Evolutionary conservation across 2,329 filamentous ascomycete species (phyloP), one percentile per base, ranked within the genome.

Genomic region (Onygena corvina): DNA sequence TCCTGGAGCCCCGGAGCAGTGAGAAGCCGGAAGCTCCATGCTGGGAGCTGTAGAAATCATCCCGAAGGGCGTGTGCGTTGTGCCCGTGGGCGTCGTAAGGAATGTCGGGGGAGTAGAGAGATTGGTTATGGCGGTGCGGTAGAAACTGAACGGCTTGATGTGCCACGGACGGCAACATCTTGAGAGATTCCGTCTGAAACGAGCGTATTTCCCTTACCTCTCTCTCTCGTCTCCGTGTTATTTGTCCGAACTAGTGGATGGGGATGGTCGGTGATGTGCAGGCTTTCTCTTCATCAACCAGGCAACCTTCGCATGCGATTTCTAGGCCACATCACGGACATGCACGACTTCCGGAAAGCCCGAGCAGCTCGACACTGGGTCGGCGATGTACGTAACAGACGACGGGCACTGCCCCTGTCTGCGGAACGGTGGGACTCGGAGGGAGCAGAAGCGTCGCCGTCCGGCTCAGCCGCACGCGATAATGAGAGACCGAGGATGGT

Each of bases 141-240:
- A 69, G 65, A 48, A 67, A 64, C 59, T 65, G 63, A 52, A 67
- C 64, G 4, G 54, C 38, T 40, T 67, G 68, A 46, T 66, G 61
- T 53, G 67, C 67, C 58, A 73, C 64, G 55, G 71, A 70, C 56
- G 71, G 71, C 64, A 71, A 67, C 71, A 74, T 74, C 47, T 64
- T 71, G 42, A 46, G 6, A 38, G 34, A 29, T 36, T 27, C 30
- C 21, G 34, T 27, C 29, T 2, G 18, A 30, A 31, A 46, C 25
- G 25, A 33, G 25, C 29, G 25, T 31, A n/a, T 30, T 20, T 29
- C 29, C 29, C 31, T 18, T 21, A 30, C 42, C 42, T 33, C 18
- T 46, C 42, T 33, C 12, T 33, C 30, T n/a, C 30, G 30, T 7
- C 30, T 31, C n/a, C n/a, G n/a, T n/a, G n/a, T n/a, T n/a, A 31